Percentiles rank a stretch among this genome's conserved stretches.
Evolutionary conservation across 352 stramenopile genomes (phyloP).

Genomic region (Thalassiosira hispida): DNA sequence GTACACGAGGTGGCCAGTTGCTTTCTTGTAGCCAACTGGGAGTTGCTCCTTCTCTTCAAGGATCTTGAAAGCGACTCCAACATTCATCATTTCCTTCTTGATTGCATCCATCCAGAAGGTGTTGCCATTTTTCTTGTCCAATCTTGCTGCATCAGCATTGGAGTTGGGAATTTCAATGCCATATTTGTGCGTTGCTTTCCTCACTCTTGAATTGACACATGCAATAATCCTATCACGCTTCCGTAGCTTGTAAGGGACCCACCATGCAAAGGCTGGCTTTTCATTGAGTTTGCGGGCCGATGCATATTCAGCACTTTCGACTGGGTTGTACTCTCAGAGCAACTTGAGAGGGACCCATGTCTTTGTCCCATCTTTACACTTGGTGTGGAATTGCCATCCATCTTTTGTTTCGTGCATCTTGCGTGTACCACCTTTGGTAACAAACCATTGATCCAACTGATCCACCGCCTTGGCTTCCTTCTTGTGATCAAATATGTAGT

Average conservation of each 20-base stretch:
- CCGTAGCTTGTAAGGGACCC: constrained; percentile 41
- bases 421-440: no score
- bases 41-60: constrained; percentile 12
- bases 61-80: constrained; percentile 54
- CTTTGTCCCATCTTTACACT: no score
- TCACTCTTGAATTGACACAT: constrained; percentile 31
- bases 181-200: constrained; percentile 56
- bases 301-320: constrained; percentile 2
- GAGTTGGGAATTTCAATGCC: constrained; percentile 50
- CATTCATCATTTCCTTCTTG: constrained; percentile 55
- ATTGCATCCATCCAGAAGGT: constrained; percentile 48
- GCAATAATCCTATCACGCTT: constrained; percentile 39
- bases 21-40: constrained; percentile 4
- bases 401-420: not conserved
- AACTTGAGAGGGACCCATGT: not conserved
- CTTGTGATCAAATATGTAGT: constrained; percentile 32
- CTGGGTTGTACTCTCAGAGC: not conserved
- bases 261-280: constrained; percentile 16
- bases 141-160: constrained; percentile 26
- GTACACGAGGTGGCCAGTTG: no score
- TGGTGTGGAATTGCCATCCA: not conserved
- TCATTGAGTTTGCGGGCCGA: not conserved
- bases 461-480: no score
- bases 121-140: constrained; percentile 55
- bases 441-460: no score